phyloP scores from a whole-genome alignment of 164 flowering plant species.

The Berberis vulgaris region DNA sequence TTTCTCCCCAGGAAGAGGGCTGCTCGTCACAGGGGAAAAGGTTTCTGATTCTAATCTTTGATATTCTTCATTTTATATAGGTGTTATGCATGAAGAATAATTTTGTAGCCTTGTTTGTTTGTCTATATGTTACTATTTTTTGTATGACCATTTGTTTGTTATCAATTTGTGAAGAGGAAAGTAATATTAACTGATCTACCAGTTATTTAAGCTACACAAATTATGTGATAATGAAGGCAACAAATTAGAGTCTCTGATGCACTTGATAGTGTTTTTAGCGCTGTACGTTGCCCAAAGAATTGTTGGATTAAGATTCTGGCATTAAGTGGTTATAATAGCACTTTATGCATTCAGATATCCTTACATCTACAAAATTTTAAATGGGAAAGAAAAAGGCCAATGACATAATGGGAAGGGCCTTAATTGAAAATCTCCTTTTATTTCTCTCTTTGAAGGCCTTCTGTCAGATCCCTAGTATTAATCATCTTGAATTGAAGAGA shows the following conservation, averaged over 20 bases:
- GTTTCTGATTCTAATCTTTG: not conserved
- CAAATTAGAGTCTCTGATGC: no score
- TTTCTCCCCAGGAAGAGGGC: no score
- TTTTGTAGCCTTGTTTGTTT: not conserved
- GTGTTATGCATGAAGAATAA: not conserved
- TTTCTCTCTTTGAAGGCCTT: no score
- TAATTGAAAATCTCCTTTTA: no score
- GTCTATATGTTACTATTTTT: no score
- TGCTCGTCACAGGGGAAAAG: not conserved
- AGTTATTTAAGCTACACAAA: not conserved
- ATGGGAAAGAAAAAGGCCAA: no score
- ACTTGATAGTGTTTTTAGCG: no score
- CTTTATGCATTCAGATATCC: not conserved
- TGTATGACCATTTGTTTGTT: not conserved
- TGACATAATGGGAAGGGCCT: no score
- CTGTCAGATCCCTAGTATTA: no score
- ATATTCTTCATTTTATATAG: not conserved
- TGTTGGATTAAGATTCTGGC: not conserved
- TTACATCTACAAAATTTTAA: no score
- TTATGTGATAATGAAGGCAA: not conserved
- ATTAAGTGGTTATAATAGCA: not conserved
- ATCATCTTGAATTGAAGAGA: no score
- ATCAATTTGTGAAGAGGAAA: not conserved
- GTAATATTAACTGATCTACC: not conserved
- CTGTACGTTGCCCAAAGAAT: no score